phyloP scores from a whole-genome alignment of 768 basidiomycete genomes.

The Amanita thiersii region DNA sequence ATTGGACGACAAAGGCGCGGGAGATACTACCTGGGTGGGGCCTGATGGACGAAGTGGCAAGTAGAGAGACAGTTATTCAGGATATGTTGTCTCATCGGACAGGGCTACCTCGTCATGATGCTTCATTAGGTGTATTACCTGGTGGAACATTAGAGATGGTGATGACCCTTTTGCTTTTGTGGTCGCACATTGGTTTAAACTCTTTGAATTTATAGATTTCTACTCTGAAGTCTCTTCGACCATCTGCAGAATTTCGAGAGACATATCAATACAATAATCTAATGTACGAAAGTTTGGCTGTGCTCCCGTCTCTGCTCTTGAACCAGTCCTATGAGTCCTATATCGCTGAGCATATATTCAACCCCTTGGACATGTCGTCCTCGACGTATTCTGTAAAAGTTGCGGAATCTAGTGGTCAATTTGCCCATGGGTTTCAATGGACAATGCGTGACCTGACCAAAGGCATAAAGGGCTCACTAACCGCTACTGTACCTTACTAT shows the following conservation, averaged over 20 bases:
- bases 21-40: constrained; percentile 32
- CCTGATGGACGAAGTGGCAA: constrained; percentile 28
- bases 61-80: constrained; percentile 24
- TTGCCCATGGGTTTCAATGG: constrained; percentile 30
- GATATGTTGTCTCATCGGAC: constrained; percentile 37
- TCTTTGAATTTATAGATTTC: constrained; percentile 22
- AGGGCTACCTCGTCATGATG: constrained; percentile 38
- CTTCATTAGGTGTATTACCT: constrained; percentile 19
- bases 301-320: constrained; percentile 28
- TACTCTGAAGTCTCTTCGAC: constrained; percentile 26
- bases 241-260: constrained; percentile 31
- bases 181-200: not conserved
- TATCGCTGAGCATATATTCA: constrained; percentile 31
- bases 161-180: constrained; percentile 1
- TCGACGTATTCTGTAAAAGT: constrained; percentile 31
- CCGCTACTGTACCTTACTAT: constrained; percentile 30
- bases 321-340: constrained; percentile 30
- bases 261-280: constrained; percentile 40
- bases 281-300: constrained; percentile 34
- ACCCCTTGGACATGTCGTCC: constrained; percentile 28
- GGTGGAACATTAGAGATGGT: constrained; percentile 30
- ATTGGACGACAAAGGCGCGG: constrained; percentile 28
- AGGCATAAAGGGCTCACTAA: constrained; percentile 22
- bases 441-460: constrained; percentile 23
- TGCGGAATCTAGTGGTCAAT: constrained; percentile 20